Conservation (phyloP, 2,329 filamentous ascomycete genomes). For the Exophiala phaeomuriformis region DNA sequence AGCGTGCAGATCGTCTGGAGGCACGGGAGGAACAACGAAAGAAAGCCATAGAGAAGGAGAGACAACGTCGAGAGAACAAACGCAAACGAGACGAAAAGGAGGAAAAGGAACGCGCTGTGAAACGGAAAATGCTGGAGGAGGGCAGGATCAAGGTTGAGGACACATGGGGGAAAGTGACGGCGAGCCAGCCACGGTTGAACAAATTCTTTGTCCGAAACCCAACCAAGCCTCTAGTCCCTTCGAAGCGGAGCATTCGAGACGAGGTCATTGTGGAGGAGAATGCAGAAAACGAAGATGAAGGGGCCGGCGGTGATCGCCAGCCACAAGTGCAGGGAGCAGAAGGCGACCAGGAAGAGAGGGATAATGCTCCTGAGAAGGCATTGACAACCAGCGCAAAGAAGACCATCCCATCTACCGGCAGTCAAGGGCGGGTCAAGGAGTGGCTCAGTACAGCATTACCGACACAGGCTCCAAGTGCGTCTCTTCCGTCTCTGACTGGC, state of each 20-base stretch:
- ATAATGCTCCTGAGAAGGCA: neutral
- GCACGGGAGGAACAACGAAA: conserved; percentile 19
- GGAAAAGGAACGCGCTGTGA: conserved; percentile 17
- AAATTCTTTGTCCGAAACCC: conserved; percentile 21
- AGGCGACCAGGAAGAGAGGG: neutral
- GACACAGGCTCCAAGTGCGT: neutral
- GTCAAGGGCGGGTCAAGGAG: neutral
- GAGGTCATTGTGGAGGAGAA: neutral
- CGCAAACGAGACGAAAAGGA: conserved; percentile 24
- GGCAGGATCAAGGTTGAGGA: conserved; percentile 24
- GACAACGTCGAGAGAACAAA: conserved; percentile 22
- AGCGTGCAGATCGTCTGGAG: conserved; percentile 23
- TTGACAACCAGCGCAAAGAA: neutral
- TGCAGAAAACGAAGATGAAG: neutral
- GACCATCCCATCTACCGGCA: neutral
- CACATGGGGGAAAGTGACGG: conserved; percentile 26
- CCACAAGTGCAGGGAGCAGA: neutral
- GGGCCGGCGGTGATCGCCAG: neutral
- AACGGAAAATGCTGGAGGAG: conserved; percentile 23
- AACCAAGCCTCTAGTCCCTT: neutral
- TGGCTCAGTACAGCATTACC: neutral
- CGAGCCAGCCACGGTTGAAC: conserved; percentile 24
- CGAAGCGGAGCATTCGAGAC: neutral
- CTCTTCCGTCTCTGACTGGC: neutral
- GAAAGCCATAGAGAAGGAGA: conserved; percentile 21